Percentiles rank a stretch among this genome's conserved stretches.
Evolutionary conservation across 495 filamentous ascomycete genomes (phyloP).

Genomic region (Penicillium egyptiacum): DNA sequence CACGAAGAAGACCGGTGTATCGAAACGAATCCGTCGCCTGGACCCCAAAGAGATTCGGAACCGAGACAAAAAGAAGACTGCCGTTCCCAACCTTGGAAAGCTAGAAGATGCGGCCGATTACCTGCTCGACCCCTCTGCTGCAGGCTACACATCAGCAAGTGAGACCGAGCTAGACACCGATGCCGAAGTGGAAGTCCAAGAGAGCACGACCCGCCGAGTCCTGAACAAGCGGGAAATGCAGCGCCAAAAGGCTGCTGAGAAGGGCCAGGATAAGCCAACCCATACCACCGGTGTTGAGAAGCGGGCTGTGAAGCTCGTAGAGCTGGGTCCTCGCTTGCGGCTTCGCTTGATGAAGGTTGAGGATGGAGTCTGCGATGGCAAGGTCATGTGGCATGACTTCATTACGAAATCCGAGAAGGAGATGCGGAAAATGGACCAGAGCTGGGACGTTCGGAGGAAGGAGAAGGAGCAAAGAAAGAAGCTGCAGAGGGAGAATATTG

Average conservation of each 20-base stretch:
- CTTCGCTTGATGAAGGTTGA: slow-evolving; percentile 93
- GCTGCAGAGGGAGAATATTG: slow-evolving; percentile 81
- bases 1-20: slow-evolving; percentile 80
- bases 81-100: slow-evolving; percentile 84
- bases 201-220: slow-evolving; percentile 66
- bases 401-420: slow-evolving; percentile 80
- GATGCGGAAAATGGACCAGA: slow-evolving; percentile 69
- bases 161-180: slow-evolving; percentile 93
- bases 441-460: slow-evolving; percentile 73
- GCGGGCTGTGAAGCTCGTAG: slow-evolving; percentile 83
- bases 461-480: slow-evolving; percentile 80
- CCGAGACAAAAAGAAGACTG: slow-evolving; percentile 61
- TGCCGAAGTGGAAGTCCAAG: slow-evolving; percentile 89
- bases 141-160: slow-evolving; percentile 87
- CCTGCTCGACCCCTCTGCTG: slow-evolving; percentile 79
- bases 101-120: slow-evolving; percentile 95
- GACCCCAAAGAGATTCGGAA: slow-evolving; percentile 79
- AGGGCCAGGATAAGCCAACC: slow-evolving; percentile 35
- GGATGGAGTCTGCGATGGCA: slow-evolving; percentile 86
- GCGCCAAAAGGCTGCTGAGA: slow-evolving; percentile 47
- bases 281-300: slow-evolving; percentile 62
- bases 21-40: slow-evolving; percentile 76
- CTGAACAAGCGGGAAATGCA: slow-evolving; percentile 64
- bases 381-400: slow-evolving; percentile 97
- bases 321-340: slow-evolving; percentile 87